phyloP scores from a whole-genome alignment of 768 basidiomycete species.

The Tricholoma bakamatsutake region DNA sequence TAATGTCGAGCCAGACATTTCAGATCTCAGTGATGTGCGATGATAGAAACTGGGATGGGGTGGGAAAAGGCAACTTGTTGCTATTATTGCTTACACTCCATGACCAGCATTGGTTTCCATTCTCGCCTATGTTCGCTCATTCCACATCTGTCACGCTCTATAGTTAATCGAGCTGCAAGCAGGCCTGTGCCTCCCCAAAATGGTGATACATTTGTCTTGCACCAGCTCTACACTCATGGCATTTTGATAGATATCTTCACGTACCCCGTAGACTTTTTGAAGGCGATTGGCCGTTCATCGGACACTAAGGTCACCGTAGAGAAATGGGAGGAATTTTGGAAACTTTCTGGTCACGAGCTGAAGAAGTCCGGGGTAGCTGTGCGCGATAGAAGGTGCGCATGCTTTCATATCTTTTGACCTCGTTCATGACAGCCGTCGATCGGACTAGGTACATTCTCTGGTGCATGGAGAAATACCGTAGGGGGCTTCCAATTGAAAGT shows the following conservation, averaged over 20 bases:
- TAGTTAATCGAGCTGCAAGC: slow-evolving; percentile 27
- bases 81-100: not conserved
- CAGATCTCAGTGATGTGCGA: too few species aligned
- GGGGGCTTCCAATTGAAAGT: slow-evolving; percentile 43
- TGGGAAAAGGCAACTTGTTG: not conserved
- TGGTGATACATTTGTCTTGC: slow-evolving; percentile 22
- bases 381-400: slow-evolving; percentile 62
- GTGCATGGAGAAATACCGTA: slow-evolving; percentile 78
- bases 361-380: slow-evolving; percentile 61
- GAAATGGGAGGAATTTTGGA: slow-evolving; percentile 74
- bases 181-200: slow-evolving; percentile 30
- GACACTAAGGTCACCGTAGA: slow-evolving; percentile 61
- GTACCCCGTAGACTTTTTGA: slow-evolving; percentile 61
- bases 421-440: slow-evolving; percentile 1
- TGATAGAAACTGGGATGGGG: too few species aligned
- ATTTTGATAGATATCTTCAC: slow-evolving; percentile 38
- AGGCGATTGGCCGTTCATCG: slow-evolving; percentile 63
- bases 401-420: not conserved
- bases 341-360: slow-evolving; percentile 47
- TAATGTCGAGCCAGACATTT: too few species aligned
- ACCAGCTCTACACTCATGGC: slow-evolving; percentile 6
- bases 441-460: slow-evolving; percentile 68
- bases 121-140: slow-evolving; percentile 20
- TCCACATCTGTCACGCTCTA: slow-evolving; percentile 25
- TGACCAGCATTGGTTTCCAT: not conserved